phyloP scores from a whole-genome alignment of 768 basidiomycete species.

The Hygrophorus russula region DNA sequence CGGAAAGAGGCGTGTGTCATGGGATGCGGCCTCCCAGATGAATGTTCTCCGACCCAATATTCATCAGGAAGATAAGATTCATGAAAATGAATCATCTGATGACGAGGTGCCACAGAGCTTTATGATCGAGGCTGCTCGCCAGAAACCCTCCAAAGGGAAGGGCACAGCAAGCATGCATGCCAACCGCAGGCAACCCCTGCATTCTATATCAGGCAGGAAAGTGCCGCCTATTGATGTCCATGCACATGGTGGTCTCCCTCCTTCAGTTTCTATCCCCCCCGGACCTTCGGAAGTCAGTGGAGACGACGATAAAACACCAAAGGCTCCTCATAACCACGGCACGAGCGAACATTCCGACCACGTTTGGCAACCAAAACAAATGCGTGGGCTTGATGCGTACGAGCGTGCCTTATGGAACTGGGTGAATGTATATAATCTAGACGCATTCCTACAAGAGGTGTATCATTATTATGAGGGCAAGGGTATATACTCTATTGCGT shows the following conservation, averaged over 20 bases:
- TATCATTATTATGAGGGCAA: slow-evolving; percentile 96
- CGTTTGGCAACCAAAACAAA: slow-evolving; percentile 29
- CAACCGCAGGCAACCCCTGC: slow-evolving; percentile 29
- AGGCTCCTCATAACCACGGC: slow-evolving; percentile 11
- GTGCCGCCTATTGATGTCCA: slow-evolving; percentile 17
- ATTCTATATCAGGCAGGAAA: slow-evolving; percentile 35
- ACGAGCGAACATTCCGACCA: slow-evolving; percentile 19
- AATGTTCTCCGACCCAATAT: slow-evolving; percentile 59
- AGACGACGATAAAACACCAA: slow-evolving; percentile 20
- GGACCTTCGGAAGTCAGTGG: slow-evolving; percentile 53
- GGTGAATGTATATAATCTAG: slow-evolving; percentile 98
- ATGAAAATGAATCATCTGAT: slow-evolving; percentile 56
- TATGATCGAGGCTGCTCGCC: slow-evolving; percentile 61
- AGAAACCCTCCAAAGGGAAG: slow-evolving; percentile 18
- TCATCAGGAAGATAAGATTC: slow-evolving; percentile 50
- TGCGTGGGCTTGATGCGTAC: slow-evolving; percentile 69
- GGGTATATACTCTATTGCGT: slow-evolving; percentile 90
- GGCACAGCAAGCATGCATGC: slow-evolving; percentile 18
- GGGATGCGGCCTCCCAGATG: slow-evolving; percentile 49
- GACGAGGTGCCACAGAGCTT: slow-evolving; percentile 82
- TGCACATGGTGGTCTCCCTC: slow-evolving; percentile 8
- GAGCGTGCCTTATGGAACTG: slow-evolving; percentile 96
- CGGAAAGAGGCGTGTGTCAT: slow-evolving; percentile 44
- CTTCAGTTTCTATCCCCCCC: slow-evolving; percentile 39
- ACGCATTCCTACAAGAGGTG: slow-evolving; percentile 89